Percentiles rank a stretch among this genome's conserved stretches.
These are phyloP conservation scores for Mycena floridula DNA, from an alignment of 768 basidiomycete species.

Conservation along the genomic window DNA sequence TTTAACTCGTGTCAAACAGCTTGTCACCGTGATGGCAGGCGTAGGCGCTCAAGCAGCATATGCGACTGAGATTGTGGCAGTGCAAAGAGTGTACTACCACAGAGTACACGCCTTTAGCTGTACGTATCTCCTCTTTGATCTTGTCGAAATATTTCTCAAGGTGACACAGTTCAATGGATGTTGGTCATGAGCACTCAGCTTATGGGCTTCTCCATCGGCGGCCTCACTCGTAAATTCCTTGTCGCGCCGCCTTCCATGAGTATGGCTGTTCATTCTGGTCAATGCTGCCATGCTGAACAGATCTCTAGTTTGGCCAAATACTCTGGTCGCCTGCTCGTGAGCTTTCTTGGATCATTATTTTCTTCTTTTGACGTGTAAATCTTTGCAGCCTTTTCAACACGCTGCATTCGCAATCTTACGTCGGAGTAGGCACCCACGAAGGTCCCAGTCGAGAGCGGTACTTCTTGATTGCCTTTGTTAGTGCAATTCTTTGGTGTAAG, in stretches of 20 bases:
- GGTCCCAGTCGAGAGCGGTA: slow-evolving; percentile 67
- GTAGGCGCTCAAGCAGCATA: slow-evolving; percentile 60
- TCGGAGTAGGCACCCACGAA: slow-evolving; percentile 52
- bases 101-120: slow-evolving; percentile 56
- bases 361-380: neutral
- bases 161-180: slow-evolving; percentile 56
- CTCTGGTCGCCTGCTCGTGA: slow-evolving; percentile 63
- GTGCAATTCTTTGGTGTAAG: slow-evolving; percentile 55
- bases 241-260: slow-evolving; percentile 55
- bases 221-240: slow-evolving; percentile 64
- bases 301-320: slow-evolving; percentile 64
- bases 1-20: slow-evolving; percentile 26
- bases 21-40: slow-evolving; percentile 42
- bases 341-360: slow-evolving; percentile 9
- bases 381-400: slow-evolving; percentile 52
- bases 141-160: slow-evolving; percentile 4
- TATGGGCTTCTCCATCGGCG: slow-evolving; percentile 76
- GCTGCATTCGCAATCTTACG: slow-evolving; percentile 61
- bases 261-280: slow-evolving; percentile 3
- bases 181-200: slow-evolving; percentile 63
- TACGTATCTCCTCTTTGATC: slow-evolving; percentile 18
- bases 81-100: slow-evolving; percentile 60
- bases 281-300: no score
- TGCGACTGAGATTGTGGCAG: slow-evolving; percentile 66
- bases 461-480: slow-evolving; percentile 55